Evolutionary conservation across 306 rosid genomes (phyloP).

Genomic region (Aeschynomene evenia): DNA sequence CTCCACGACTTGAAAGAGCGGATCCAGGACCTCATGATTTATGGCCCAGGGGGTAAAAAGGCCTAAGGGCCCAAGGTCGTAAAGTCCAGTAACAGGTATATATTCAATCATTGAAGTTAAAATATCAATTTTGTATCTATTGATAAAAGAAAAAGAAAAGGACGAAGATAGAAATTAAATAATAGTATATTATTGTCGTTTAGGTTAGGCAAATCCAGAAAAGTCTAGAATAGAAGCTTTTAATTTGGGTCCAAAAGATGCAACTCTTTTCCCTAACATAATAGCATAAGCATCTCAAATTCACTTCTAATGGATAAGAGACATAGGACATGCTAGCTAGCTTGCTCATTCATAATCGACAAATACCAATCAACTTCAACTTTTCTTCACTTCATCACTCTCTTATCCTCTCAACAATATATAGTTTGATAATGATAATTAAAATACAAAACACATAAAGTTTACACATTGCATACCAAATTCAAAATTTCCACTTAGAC

Average conservation of each 20-base stretch:
- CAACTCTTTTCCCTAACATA: background rate
- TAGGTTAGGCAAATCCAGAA: slow-evolving; percentile 17
- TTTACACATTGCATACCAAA: background rate
- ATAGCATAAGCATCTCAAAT: background rate
- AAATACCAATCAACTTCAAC: slow-evolving; percentile 25
- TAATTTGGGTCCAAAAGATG: slow-evolving; percentile 19
- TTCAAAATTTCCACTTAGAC: background rate
- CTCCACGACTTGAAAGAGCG: too few relatives aligned
- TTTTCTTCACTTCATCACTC: background rate
- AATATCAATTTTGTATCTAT: too few relatives aligned
- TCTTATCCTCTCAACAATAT: background rate
- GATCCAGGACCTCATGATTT: too few relatives aligned
- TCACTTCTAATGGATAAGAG: background rate
- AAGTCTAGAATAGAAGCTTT: background rate
- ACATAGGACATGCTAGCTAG: slow-evolving; percentile 13
- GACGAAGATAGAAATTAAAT: too few relatives aligned
- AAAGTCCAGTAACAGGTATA: too few relatives aligned
- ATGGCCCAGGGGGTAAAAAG: too few relatives aligned
- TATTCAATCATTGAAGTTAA: too few relatives aligned
- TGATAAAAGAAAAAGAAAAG: too few relatives aligned
- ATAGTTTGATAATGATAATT: background rate
- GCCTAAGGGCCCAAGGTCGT: too few relatives aligned
- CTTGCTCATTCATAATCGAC: background rate
- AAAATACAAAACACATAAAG: background rate
- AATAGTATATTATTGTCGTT: too few relatives aligned